Percentiles rank a stretch among this genome's conserved stretches.
Conservation (phyloP, 2,329 filamentous ascomycete species). For the Neofusicoccum sp. region DNA sequence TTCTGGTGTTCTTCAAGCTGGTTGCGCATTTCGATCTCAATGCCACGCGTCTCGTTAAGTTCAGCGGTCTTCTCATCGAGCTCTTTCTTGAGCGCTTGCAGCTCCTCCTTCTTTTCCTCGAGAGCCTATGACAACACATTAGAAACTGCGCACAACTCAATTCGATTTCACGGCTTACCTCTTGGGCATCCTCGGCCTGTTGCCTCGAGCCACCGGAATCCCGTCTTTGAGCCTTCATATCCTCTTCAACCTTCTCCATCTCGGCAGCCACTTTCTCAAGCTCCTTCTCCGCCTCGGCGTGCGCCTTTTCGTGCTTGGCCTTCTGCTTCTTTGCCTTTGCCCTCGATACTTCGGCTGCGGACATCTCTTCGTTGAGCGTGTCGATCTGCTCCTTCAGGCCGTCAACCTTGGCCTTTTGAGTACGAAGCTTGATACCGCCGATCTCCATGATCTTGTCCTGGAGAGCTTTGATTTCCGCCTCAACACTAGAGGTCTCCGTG, state of each 20-base stretch:
- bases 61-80: constrained; percentile 82
- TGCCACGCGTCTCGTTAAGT: constrained; percentile 81
- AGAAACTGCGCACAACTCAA: too few species aligned
- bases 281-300: constrained; percentile 75
- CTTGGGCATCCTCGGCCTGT: constrained; percentile 78
- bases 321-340: constrained; percentile 94
- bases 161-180: constrained; percentile 26
- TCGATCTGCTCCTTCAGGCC: constrained; percentile 81
- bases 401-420: constrained; percentile 89
- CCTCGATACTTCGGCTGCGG: constrained; percentile 80
- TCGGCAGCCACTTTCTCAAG: constrained; percentile 70
- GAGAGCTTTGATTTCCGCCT: constrained; percentile 86
- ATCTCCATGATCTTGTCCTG: constrained; percentile 99
- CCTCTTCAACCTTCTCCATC: constrained; percentile 72
- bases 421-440: constrained; percentile 86
- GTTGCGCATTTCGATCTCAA: constrained; percentile 97
- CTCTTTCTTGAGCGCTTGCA: constrained; percentile 76
- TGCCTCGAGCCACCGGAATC: constrained; percentile 71
- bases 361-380: constrained; percentile 75
- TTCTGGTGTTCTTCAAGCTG: constrained; percentile 97
- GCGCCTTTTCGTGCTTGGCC: constrained; percentile 80
- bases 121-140: constrained; percentile 48
- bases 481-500: constrained; percentile 81
- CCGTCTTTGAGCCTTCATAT: constrained; percentile 73
- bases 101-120: constrained; percentile 73